Evolutionary conservation across 2,329 filamentous ascomycete genomes (phyloP).

Genomic region (Beauveria sp.): DNA sequence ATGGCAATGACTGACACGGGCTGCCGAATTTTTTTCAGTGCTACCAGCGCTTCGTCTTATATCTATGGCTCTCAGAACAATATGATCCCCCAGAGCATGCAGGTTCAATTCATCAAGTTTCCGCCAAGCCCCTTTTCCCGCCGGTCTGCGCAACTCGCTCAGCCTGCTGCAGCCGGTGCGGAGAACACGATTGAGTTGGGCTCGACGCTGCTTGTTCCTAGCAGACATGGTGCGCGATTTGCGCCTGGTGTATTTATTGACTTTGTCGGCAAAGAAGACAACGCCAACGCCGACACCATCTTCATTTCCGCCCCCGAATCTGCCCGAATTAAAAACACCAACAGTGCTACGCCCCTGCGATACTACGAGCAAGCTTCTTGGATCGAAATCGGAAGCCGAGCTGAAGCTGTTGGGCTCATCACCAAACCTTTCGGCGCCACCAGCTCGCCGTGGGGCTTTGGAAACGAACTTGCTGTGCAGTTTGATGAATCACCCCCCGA

Average conservation of each 20-base stretch:
- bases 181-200: slow-evolving; percentile 39
- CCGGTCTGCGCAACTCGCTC: slow-evolving; percentile 23
- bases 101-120: slow-evolving; percentile 93
- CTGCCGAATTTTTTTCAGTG: slow-evolving; percentile 85
- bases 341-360: slow-evolving; percentile 42
- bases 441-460: slow-evolving; percentile 66
- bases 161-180: slow-evolving; percentile 10
- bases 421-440: slow-evolving; percentile 65
- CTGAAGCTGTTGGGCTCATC: slow-evolving; percentile 72
- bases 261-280: slow-evolving; percentile 59
- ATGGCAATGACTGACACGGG: slow-evolving; percentile 88
- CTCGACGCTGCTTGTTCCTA: slow-evolving; percentile 41
- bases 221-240: slow-evolving; percentile 52
- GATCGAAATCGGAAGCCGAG: slow-evolving; percentile 59
- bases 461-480: slow-evolving; percentile 93
- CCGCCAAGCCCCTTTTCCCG: slow-evolving; percentile 50
- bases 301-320: slow-evolving; percentile 86
- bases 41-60: slow-evolving; percentile 69
- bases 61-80: slow-evolving; percentile 53
- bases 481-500: slow-evolving; percentile 78
- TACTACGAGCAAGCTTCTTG: slow-evolving; percentile 77
- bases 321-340: slow-evolving; percentile 64
- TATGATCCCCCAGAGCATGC: slow-evolving; percentile 82
- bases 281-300: slow-evolving; percentile 55
- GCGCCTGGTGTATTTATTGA: slow-evolving; percentile 88